Base-by-base conservation (phyloP, 23 red algal genomes). In the Gracilaria gracilis region DNA sequence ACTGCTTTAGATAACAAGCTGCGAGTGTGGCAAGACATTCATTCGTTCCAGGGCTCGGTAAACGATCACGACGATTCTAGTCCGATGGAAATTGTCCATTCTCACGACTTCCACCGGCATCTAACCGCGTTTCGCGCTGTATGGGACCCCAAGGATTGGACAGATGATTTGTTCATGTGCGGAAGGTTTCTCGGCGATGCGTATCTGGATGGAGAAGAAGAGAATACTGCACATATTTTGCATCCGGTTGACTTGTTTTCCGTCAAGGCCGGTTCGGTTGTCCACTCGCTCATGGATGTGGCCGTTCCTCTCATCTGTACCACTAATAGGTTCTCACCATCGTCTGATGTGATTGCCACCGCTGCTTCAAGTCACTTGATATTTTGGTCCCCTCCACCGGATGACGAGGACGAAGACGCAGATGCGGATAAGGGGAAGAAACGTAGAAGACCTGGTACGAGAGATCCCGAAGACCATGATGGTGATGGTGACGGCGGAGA, bases 161-260 rank as follows among this genome's bases (percentile, higher is more conserved):
- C 31, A 24, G 95, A 97, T 62, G 83, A 93, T 1, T 48, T 97
- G 44, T 84, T 97, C 47, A 83, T 93, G 64, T 88, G 88, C 76
- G 95, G 95, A 9, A 62, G 95, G 27, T 93, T 87, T 64, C 61
- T 96, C 17, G 95, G 88, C 14, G 88, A 96, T 62, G 95, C 88
- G 9, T 96, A 93, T 50, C 44, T 21, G 9, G 71, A 79, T 28
- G 73, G 66, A 5, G 79, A 38, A 27, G 86, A 51, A 42, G 53
- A 57, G 7, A n/a, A 72, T 9, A 79, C 75, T 34, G 84, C 73
- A 37, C 48, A 75, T 2, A 66, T 90, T 40, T 49, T 96, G 49
- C 95, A 96, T 61, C 87, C 95, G 15, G 62, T 96, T 73, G 95
- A 96, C 78, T 48, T 96, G 75, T 96, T 92, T 84, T 88, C 82